These are phyloP conservation scores for Phaeomoniella chlamydospora DNA, from an alignment of 2,329 filamentous ascomycete genomes.

Conservation along the genomic window DNA sequence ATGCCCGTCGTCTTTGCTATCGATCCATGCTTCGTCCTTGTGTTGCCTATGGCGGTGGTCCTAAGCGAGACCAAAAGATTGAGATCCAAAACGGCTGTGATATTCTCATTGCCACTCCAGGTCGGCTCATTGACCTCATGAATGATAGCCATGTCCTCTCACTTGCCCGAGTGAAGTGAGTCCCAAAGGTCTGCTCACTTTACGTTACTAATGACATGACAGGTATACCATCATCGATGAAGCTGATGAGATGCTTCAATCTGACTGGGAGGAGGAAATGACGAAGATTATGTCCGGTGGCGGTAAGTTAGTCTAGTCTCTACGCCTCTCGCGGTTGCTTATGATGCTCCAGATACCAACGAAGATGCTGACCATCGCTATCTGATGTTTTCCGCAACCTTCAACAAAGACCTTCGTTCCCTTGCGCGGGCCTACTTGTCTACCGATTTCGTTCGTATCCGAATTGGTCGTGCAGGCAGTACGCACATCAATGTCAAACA, in stretches of 20 bases:
- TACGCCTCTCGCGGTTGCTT: conserved; percentile 6
- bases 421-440: conserved; percentile 66
- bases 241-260: conserved; percentile 78
- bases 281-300: conserved; percentile 63
- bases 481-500: conserved; percentile 75
- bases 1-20: conserved; percentile 84
- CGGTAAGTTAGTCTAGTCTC: conserved; percentile 39
- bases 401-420: conserved; percentile 64
- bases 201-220: conserved; percentile 5
- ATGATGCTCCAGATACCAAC: conserved; percentile 45
- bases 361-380: conserved; percentile 54
- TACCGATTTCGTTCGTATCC: conserved; percentile 61
- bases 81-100: conserved; percentile 78
- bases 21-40: conserved; percentile 87
- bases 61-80: conserved; percentile 51
- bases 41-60: conserved; percentile 75
- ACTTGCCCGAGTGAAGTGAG: conserved; percentile 59
- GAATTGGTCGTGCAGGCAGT: conserved; percentile 74
- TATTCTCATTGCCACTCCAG: conserved; percentile 74
- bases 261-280: conserved; percentile 66
- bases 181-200: conserved; percentile 1
- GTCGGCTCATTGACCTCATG: conserved; percentile 76
- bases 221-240: conserved; percentile 72
- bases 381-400: conserved; percentile 90
- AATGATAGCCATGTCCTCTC: conserved; percentile 50